These are phyloP conservation scores for Pholiota conissans DNA, from an alignment of 768 basidiomycete genomes.

Conservation along the genomic window DNA sequence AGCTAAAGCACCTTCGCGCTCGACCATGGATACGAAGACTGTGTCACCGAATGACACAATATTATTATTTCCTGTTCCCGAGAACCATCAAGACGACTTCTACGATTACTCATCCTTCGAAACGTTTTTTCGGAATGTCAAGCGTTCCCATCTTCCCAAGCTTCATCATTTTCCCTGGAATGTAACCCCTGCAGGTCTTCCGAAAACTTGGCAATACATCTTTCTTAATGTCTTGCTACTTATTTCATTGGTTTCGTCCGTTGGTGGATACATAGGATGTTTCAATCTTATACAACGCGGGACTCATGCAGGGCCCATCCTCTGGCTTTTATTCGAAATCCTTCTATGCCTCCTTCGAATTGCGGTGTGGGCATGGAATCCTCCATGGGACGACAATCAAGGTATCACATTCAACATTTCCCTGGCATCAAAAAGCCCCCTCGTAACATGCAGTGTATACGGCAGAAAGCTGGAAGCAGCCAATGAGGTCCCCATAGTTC, in stretches of 20 bases:
- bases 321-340: slow-evolving; percentile 13
- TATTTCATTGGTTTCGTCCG: background rate
- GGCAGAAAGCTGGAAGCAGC: slow-evolving; percentile 1
- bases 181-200: background rate
- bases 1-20: too few relatives aligned
- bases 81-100: too few relatives aligned
- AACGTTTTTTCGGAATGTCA: too few relatives aligned
- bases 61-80: too few relatives aligned
- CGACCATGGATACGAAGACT: too few relatives aligned
- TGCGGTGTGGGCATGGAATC: slow-evolving; percentile 13
- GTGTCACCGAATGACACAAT: too few relatives aligned
- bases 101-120: too few relatives aligned
- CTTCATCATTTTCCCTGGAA: too few relatives aligned
- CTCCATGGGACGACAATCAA: slow-evolving; percentile 8
- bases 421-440: slow-evolving; percentile 6
- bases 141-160: background rate
- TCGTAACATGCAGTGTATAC: slow-evolving; percentile 7
- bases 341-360: slow-evolving; percentile 11
- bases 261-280: slow-evolving; percentile 13
- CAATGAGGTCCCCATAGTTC: background rate
- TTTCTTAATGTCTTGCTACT: background rate
- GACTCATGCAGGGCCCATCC: background rate
- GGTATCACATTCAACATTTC: slow-evolving; percentile 7
- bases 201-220: background rate
- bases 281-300: slow-evolving; percentile 7